Conservation (phyloP, 1,139 yeast species). For the Zygotorulaspora mrakii region DNA sequence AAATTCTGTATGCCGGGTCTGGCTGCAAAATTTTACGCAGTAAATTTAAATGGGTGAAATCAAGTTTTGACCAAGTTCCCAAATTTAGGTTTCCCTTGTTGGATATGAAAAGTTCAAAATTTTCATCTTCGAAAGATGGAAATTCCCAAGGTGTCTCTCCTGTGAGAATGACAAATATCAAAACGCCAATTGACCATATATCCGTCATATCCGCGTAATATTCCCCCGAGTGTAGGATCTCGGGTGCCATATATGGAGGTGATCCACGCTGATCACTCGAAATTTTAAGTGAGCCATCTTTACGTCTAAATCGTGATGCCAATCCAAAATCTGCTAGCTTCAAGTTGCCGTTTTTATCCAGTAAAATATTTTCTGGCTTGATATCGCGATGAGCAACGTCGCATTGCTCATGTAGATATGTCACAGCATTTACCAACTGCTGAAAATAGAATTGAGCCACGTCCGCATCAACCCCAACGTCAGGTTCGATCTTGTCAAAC, state of each 20-base stretch:
- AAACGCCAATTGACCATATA: slow-evolving; percentile 64
- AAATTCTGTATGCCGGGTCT: slow-evolving; percentile 43
- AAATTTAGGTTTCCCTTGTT: slow-evolving; percentile 44
- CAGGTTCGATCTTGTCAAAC: slow-evolving; percentile 72
- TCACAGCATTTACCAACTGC: slow-evolving; percentile 55
- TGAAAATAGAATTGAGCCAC: slow-evolving; percentile 65
- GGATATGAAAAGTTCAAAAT: slow-evolving; percentile 43
- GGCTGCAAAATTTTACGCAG: slow-evolving; percentile 49
- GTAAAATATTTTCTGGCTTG: slow-evolving; percentile 82
- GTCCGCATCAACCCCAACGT: slow-evolving; percentile 60
- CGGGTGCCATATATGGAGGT: slow-evolving; percentile 74
- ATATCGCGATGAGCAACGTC: slow-evolving; percentile 88
- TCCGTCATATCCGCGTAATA: slow-evolving; percentile 55
- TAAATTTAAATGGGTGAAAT: slow-evolving; percentile 47
- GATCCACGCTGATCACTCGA: slow-evolving; percentile 61
- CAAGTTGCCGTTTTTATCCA: slow-evolving; percentile 63
- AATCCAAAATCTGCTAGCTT: slow-evolving; percentile 68
- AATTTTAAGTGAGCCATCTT: slow-evolving; percentile 55
- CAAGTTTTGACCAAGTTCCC: slow-evolving; percentile 52
- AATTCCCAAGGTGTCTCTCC: slow-evolving; percentile 69
- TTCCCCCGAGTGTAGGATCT: slow-evolving; percentile 43
- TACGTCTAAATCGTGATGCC: slow-evolving; percentile 52
- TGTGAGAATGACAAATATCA: slow-evolving; percentile 53
- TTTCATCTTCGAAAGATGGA: slow-evolving; percentile 49
- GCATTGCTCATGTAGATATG: slow-evolving; percentile 53